Evolutionary conservation across 2,329 filamentous ascomycete species (phyloP).

Genomic region (Penicillium aurantiogriseum): DNA sequence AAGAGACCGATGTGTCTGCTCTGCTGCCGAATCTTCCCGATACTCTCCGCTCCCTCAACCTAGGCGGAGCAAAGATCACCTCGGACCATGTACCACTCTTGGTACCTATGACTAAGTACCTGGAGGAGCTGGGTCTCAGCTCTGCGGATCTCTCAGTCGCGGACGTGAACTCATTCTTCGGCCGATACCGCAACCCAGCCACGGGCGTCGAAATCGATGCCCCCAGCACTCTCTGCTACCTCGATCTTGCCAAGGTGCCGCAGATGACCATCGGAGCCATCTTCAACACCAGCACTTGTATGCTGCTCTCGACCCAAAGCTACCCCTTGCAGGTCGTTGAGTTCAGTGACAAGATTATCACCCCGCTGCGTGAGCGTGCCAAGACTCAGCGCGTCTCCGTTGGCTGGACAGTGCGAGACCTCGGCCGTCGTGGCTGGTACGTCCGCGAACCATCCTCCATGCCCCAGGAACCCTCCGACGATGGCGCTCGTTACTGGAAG

Average conservation of each 20-base stretch:
- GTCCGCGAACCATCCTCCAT: slow-evolving; percentile 47
- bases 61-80: slow-evolving; percentile 72
- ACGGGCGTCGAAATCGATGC: slow-evolving; percentile 14
- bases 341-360: slow-evolving; percentile 66
- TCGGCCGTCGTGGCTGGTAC: slow-evolving; percentile 68
- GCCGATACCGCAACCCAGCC: slow-evolving; percentile 33
- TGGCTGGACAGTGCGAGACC: slow-evolving; percentile 70
- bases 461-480: slow-evolving; percentile 44
- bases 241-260: slow-evolving; percentile 72
- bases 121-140: slow-evolving; percentile 75
- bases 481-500: slow-evolving; percentile 69
- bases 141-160: slow-evolving; percentile 62
- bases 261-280: slow-evolving; percentile 57
- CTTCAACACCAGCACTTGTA: slow-evolving; percentile 54
- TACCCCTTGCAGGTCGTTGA: slow-evolving; percentile 75
- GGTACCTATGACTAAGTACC: slow-evolving; percentile 64
- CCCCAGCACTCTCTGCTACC: slow-evolving; percentile 61
- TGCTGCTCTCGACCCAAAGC: slow-evolving; percentile 59
- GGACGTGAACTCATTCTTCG: slow-evolving; percentile 65
- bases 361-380: slow-evolving; percentile 62
- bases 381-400: slow-evolving; percentile 54
- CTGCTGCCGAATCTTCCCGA: slow-evolving; percentile 65
- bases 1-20: slow-evolving; percentile 61
- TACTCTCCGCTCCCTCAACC: slow-evolving; percentile 69
- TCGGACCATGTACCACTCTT: slow-evolving; percentile 63